Base-by-base conservation (phyloP, 108 stramenopile species). In the Pseudonitzschia delicatissima region DNA sequence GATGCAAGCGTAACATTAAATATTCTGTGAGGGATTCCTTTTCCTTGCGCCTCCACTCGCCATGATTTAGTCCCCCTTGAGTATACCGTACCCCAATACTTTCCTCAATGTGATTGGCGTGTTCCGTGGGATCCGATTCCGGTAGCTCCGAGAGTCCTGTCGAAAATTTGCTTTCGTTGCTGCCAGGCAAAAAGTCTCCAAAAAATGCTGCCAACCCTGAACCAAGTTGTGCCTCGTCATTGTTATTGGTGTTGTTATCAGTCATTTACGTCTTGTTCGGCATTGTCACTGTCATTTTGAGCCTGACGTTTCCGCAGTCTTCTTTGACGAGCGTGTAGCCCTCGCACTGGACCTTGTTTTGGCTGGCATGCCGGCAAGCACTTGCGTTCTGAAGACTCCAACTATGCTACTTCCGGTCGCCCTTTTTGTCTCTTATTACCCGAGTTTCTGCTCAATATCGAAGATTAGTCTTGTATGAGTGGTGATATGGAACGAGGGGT, bases 1-100 rank as follows among this genome's bases (percentile, higher is more conserved):
- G 37, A 40, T 61, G 26, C 48, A 84, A 58, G 11, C 84, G 76
- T 48, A 48, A 57, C n/a, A n/a, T 23, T 8, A 82, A 58, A 48
- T 74, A 85, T 3, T 68, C 34, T 53, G 32, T 27, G 9, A 85
- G 39, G 28, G 66, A 45, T 58, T 65, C 32, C 44, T 72, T 71
- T 15, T 63, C 27, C 5, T 0, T 13, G 0, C 58, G 25, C 13
- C 61, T 71, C 68, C 68, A 69, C 40, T 69, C 63, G 21, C 33
- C 18, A 31, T 69, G 65, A 5, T 68, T 57, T 15, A 62, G 20
- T 5, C 42, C 51, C 4, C 32, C 35, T 1, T 50, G 25, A 15
- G 13, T 36, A 15, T 55, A 40, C 23, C 42, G 3, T 4, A 60
- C 52, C 1, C 26, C 60, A 17, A 32, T 29, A 9, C 42, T 37